These are phyloP conservation scores for Ascochyta lentis DNA, from an alignment of 2,329 filamentous ascomycete genomes.

Conservation along the genomic window DNA sequence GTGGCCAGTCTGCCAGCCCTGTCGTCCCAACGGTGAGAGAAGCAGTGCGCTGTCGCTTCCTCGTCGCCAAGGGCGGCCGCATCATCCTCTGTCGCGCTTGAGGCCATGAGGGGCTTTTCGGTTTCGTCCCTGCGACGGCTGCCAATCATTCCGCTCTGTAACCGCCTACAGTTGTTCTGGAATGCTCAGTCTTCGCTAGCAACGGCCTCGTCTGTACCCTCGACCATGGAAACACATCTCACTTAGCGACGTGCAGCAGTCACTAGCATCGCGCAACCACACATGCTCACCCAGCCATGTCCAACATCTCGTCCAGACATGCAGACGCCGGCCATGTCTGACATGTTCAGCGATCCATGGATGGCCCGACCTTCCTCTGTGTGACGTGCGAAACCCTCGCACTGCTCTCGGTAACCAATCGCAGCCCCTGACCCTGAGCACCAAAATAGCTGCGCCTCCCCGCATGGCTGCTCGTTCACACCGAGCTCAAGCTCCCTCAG, in stretches of 20 bases:
- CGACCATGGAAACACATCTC: slow-evolving; percentile 10
- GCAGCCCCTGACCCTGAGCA: slow-evolving; percentile 9
- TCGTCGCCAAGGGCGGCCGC: slow-evolving; percentile 29
- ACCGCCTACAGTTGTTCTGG: slow-evolving; percentile 27
- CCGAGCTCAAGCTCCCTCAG: slow-evolving; percentile 8
- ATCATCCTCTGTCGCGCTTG: slow-evolving; percentile 16
- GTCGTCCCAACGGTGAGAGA: slow-evolving; percentile 8
- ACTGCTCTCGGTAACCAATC: slow-evolving; percentile 8
- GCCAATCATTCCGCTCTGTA: slow-evolving; percentile 31
- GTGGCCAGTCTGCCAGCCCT: slow-evolving; percentile 14
- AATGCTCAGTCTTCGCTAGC: slow-evolving; percentile 21
- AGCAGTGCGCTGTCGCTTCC: slow-evolving; percentile 20
- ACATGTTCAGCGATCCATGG: slow-evolving; percentile 10
- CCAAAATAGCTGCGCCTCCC: slow-evolving; percentile 20
- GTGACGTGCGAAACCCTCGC: slow-evolving; percentile 15
- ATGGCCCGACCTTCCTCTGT: slow-evolving; percentile 12
- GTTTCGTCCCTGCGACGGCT: slow-evolving; percentile 25
- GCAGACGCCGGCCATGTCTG: slow-evolving; percentile 21
- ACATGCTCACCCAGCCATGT: not conserved
- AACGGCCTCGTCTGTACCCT: not conserved
- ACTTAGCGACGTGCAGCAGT: slow-evolving; percentile 2
- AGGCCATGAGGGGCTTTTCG: slow-evolving; percentile 8
- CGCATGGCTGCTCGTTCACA: slow-evolving; percentile 19
- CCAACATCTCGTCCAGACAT: slow-evolving; percentile 6
- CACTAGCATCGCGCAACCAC: not conserved